Evolutionary conservation across 148 eudicot genomes (phyloP), one percentile per base, ranked within the genome.

Genomic region (Camellia granthamiana): DNA sequence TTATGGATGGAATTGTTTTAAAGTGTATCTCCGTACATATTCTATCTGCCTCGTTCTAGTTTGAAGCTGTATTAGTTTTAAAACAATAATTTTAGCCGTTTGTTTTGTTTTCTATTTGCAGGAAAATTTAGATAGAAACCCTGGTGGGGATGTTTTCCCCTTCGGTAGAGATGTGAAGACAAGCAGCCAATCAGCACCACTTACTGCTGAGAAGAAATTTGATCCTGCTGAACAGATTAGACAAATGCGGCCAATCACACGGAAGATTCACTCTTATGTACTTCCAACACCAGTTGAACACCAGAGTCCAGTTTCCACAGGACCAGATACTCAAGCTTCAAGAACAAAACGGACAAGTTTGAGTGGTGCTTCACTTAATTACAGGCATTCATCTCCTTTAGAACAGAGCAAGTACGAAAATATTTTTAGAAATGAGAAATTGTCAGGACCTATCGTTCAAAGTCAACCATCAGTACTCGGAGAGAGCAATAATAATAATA

Each of bases 111-210:
- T 44, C 7, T 58, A 59, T 74, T 19, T 88, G 83, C 87, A 91
- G 92, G 88, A 86, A 76, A 81, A 83, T 78, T 56, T 78, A 62
- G 78, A 80, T 38, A 19, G 18, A 63, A 84, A 69, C 81, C 46
- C 72, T n/a, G 83, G 84, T 16, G 47, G 73, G 73, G 23, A 44
- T 82, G 78, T 86, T 80, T 88, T 80, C 42, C 47, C 82, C 19
- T 84, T 77, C 78, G 51, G 55, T 42, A 49, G 81, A 78, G 93
- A 90, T n/a, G 78, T 42, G n/a, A 85, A 84, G 77, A 62, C 78
- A 72, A 81, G 84, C 80, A 95, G 93, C 81, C 92, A 90, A 84
- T 95, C 99, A 67, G 97, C 97, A 7, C 97, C 97, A 46, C 90
- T 95, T 62, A 84, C 87, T 63, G 82, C 92, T 62, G 91, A 85